A percentile compares a stretch with the other conserved stretches of the same genome.
Conservation (phyloP, 495 filamentous ascomycete genomes). For the Penicillium longicatenatum region DNA sequence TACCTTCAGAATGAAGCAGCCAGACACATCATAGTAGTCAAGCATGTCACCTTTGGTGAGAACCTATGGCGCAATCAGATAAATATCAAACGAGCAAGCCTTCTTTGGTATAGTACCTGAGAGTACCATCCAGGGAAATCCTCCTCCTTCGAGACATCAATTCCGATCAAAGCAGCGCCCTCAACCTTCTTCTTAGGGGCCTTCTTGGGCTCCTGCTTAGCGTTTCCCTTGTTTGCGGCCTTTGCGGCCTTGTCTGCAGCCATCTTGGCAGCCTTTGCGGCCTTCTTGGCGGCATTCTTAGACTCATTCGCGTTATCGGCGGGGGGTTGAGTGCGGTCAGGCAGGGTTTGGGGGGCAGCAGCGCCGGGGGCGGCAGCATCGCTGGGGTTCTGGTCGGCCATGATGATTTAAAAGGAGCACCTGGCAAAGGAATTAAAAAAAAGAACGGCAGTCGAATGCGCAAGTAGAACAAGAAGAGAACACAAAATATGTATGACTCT, state of each 20-base stretch:
- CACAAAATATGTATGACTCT: constrained; percentile 27
- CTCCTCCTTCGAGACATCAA: constrained; percentile 78
- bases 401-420: constrained; percentile 29
- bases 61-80: constrained; percentile 38
- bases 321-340: constrained; percentile 46
- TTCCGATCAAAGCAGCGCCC: constrained; percentile 74
- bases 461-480: constrained; percentile 9
- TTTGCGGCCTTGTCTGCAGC: constrained; percentile 69
- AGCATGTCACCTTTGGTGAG: constrained; percentile 94
- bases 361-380: constrained; percentile 30
- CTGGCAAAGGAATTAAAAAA: constrained; percentile 26
- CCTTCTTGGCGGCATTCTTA: constrained; percentile 75
- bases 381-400: constrained; percentile 43
- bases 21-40: constrained; percentile 76
- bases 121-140: constrained; percentile 95
- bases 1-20: constrained; percentile 90
- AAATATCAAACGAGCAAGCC: not conserved
- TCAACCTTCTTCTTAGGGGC: constrained; percentile 51
- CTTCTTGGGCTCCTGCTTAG: constrained; percentile 49
- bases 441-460: constrained; percentile 21
- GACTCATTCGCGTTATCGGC: constrained; percentile 54
- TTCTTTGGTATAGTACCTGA: constrained; percentile 44
- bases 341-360: constrained; percentile 38
- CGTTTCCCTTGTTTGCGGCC: constrained; percentile 54
- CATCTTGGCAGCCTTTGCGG: constrained; percentile 65